Percentiles rank a stretch among this genome's conserved stretches.
phyloP scores from a whole-genome alignment of 805 yeast species.

The Candida sakaeoensis region DNA sequence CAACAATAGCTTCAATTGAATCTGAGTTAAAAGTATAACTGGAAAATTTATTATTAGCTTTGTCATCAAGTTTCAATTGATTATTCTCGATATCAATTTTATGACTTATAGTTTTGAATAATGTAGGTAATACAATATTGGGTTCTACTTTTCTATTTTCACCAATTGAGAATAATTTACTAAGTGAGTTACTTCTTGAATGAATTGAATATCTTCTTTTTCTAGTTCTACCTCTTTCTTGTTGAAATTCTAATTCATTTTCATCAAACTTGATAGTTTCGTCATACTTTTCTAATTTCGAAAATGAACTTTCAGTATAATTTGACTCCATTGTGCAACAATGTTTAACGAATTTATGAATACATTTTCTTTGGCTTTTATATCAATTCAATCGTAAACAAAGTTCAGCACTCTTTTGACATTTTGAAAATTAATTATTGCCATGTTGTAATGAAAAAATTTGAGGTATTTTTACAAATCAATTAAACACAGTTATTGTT shows the following conservation, averaged over 20 bases:
- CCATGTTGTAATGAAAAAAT: not conserved
- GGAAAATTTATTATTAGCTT: constrained; percentile 17
- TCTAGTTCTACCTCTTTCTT: constrained; percentile 9
- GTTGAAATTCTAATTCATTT: constrained; percentile 2
- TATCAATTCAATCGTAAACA: not conserved
- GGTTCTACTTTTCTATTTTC: constrained; percentile 16
- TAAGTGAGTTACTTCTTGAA: constrained; percentile 4
- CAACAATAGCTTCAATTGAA: constrained; percentile 19
- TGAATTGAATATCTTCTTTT: constrained; percentile 10
- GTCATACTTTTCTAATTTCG: constrained; percentile 4
- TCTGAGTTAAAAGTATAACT: constrained; percentile 29
- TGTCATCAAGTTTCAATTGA: constrained; percentile 11
- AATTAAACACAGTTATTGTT: not conserved
- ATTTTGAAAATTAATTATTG: not conserved
- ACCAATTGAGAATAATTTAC: constrained; percentile 4
- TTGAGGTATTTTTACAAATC: constrained; percentile 5
- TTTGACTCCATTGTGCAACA: constrained; percentile 3
- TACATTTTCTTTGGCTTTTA: not conserved
- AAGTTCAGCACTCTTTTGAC: not conserved
- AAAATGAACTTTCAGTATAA: constrained; percentile 4
- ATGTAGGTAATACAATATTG: constrained; percentile 29
- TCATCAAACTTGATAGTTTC: constrained; percentile 9
- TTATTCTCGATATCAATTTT: constrained; percentile 23
- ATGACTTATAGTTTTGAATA: constrained; percentile 37
- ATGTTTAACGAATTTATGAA: not conserved